phyloP scores from a whole-genome alignment of 306 rosid genomes.

The Arachis hypogaea region DNA sequence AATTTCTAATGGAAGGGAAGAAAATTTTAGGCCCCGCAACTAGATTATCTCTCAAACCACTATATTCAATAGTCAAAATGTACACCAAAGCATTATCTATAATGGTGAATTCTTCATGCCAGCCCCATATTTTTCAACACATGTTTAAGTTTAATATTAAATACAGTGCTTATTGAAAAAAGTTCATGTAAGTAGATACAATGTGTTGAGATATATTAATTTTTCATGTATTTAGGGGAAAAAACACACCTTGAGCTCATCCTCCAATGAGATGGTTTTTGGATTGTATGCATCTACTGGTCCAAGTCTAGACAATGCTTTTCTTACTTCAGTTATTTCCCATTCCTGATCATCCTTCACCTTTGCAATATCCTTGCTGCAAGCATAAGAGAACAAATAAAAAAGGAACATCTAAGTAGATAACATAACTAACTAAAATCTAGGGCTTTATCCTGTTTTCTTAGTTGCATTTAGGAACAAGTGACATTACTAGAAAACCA shows the following conservation, averaged over 20 bases:
- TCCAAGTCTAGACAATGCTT: conserved; percentile 76
- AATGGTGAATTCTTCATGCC: too few relatives aligned
- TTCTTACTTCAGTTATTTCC: conserved; percentile 80
- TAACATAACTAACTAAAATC: neutral
- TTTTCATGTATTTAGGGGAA: neutral
- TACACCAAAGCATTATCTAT: neutral
- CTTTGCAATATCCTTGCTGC: conserved; percentile 83
- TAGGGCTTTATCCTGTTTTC: too few relatives aligned
- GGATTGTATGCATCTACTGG: conserved; percentile 76
- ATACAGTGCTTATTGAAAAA: neutral
- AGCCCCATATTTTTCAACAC: neutral
- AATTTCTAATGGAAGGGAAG: neutral
- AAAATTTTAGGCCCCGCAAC: neutral
- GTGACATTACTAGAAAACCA: too few relatives aligned
- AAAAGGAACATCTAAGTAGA: neutral
- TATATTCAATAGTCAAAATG: neutral
- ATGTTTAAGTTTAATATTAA: too few relatives aligned
- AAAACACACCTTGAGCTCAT: conserved; percentile 69
- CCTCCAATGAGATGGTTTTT: conserved; percentile 66
- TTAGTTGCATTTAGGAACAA: too few relatives aligned
- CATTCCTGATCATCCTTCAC: conserved; percentile 91
- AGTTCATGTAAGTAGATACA: too few relatives aligned
- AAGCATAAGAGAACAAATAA: conserved; percentile 6
- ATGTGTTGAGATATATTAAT: too few relatives aligned
- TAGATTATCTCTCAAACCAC: neutral